Evolutionary conservation across 2,329 filamentous ascomycete species (phyloP), one percentile per base, ranked within the genome.

Genomic region (Trichophaea hybrida): DNA sequence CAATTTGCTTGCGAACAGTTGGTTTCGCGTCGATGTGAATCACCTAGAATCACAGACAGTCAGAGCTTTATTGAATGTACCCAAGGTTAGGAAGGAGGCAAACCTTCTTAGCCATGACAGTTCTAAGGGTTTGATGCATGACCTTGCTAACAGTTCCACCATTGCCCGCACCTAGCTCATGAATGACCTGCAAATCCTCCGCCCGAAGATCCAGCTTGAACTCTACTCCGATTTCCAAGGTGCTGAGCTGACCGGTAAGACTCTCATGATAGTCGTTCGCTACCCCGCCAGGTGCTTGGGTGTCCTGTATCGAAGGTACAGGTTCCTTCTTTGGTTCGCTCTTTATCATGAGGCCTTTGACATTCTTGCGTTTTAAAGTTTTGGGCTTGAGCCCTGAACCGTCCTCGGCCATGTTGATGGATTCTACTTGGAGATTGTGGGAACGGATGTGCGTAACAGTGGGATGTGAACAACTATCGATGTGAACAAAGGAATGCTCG

Each of bases 111-210:
- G 93, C 93, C 93, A 98, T 98, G 67, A 94, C 81, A 15, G 93
- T 94, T 71, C 94, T 94, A 38, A 90, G 96, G 38, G 88, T 89
- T 64, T 89, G 82, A 76, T 98, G 91, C 76, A 85, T 86, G 70
- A 98, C 93, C 74, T 98, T 98, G 77, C 90, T 97, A 69, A 98
- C 93, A 17, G 93, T 97, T 60, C 93, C 93, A 70, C 93, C 93
- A 76, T 98, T 98, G 63, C 93, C 93, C 55, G 88, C 88, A 52
- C 93, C 93, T 37, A 98, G 79, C 73, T 98, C 93, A 75, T 94
- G 95, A 68, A 98, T 75, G 38, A 95, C 84, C 68, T 96, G 84
- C 55, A 98, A 75, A 72, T 98, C 93, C 69, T 97, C 91, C 58
- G 88, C 90, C 69, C 86, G 83, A 69, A 97, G 76, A 71, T 98